Evolutionary conservation across 352 stramenopile genomes (phyloP).

Genomic region (Aphanomyces cochlioides): DNA sequence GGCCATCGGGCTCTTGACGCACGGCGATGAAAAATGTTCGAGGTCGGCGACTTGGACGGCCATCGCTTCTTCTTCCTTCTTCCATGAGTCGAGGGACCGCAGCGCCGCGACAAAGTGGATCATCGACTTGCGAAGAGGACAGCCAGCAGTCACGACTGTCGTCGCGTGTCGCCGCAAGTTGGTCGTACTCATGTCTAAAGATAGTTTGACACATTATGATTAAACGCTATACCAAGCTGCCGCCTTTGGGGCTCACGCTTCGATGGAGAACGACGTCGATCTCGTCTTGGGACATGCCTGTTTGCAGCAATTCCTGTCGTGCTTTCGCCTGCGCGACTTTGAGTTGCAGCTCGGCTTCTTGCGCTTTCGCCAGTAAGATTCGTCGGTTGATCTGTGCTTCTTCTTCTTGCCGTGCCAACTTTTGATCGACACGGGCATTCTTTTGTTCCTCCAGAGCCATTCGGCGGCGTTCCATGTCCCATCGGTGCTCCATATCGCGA

Average conservation of each 20-base stretch:
- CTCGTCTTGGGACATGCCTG: conserved; percentile 6
- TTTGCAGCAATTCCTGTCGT: conserved; percentile 10
- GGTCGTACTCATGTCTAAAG: not conserved
- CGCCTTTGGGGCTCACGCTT: not conserved
- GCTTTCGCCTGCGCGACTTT: conserved; percentile 10
- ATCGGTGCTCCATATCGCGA: conserved; percentile 18
- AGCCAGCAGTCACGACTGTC: conserved; percentile 40
- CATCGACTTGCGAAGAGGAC: conserved; percentile 69
- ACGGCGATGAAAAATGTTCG: conserved; percentile 47
- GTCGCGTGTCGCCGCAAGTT: not conserved
- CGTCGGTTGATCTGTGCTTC: conserved; percentile 18
- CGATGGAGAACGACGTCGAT: not conserved
- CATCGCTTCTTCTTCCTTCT: conserved; percentile 54
- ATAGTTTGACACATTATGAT: conserved; percentile 3
- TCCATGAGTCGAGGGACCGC: conserved; percentile 66
- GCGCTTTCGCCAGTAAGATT: conserved; percentile 4
- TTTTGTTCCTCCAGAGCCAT: conserved; percentile 15
- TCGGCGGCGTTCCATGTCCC: conserved; percentile 20
- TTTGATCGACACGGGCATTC: conserved; percentile 15
- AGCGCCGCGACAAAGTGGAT: conserved; percentile 75
- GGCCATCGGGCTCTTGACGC: conserved; percentile 69
- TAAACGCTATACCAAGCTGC: not conserved
- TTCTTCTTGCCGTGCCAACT: conserved; percentile 10
- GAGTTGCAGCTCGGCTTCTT: conserved; percentile 15
- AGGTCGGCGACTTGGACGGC: conserved; percentile 57